phyloP scores from a whole-genome alignment of 1,284 basidiomycete species.

The Agaricales sp. region DNA sequence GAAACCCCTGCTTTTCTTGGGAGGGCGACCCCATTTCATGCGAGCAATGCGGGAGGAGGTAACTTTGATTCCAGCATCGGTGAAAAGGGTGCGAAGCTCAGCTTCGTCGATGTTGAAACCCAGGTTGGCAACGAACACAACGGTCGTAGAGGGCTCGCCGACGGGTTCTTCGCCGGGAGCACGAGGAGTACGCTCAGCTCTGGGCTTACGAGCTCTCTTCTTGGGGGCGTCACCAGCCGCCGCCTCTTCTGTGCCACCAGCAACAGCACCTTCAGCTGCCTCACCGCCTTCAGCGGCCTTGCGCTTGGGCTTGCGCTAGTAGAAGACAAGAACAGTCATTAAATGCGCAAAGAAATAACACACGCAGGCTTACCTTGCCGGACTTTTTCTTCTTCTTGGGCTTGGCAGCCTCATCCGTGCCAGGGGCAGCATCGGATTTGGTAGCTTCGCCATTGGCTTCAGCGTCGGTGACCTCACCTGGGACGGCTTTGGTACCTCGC shows the following conservation, averaged over 20 bases:
- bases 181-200: conserved; percentile 45
- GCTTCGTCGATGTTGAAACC: conserved; percentile 85
- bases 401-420: conserved; percentile 48
- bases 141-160: conserved; percentile 75
- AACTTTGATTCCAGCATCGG: conserved; percentile 71
- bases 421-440: conserved; percentile 37
- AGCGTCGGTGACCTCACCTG: conserved; percentile 77
- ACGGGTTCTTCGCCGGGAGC: conserved; percentile 65
- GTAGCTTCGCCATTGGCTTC: conserved; percentile 70
- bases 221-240: conserved; percentile 25
- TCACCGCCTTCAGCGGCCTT: conserved; percentile 29
- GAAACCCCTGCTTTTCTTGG: conserved; percentile 84
- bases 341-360: too few species aligned
- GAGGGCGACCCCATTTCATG: conserved; percentile 64
- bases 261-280: too few species aligned
- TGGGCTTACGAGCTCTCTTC: conserved; percentile 54
- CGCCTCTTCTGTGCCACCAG: conserved; percentile 23
- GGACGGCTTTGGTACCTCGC: conserved; percentile 73
- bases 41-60: conserved; percentile 80
- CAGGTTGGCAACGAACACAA: conserved; percentile 92
- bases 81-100: conserved; percentile 69
- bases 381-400: conserved; percentile 80
- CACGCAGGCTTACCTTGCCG: conserved; percentile 35
- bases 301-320: conserved; percentile 49
- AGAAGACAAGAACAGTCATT: conserved; percentile 11